These are phyloP conservation scores for Wickerhamomyces bovis DNA, from an alignment of 805 yeast species.

Conservation along the genomic window DNA sequence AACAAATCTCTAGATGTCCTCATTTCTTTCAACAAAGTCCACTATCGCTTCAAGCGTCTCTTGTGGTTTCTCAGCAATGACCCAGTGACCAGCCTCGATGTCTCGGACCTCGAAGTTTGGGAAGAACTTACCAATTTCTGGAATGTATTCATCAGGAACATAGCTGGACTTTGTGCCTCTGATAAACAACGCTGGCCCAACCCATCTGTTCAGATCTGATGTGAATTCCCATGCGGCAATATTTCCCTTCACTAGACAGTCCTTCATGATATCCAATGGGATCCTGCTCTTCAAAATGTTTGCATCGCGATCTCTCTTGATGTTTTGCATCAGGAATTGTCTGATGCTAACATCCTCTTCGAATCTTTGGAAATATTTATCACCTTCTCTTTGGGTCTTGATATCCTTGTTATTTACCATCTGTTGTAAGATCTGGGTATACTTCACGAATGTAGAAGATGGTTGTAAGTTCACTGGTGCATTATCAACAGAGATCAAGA, in stretches of 20 bases:
- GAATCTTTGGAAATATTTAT: constrained; percentile 50
- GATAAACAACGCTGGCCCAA: constrained; percentile 71
- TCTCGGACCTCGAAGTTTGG: constrained; percentile 73
- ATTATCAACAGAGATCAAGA: constrained; percentile 78
- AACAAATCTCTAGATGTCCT: constrained; percentile 19
- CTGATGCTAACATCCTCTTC: constrained; percentile 58
- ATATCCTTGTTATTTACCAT: constrained; percentile 44
- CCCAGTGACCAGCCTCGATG: constrained; percentile 89
- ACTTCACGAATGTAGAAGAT: constrained; percentile 55
- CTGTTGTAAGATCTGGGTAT: constrained; percentile 55
- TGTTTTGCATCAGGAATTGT: constrained; percentile 72
- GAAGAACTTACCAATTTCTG: constrained; percentile 68
- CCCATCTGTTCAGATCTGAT: constrained; percentile 45
- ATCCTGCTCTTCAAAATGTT: constrained; percentile 35
- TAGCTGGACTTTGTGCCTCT: constrained; percentile 74
- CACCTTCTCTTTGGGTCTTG: constrained; percentile 59
- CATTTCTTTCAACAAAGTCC: constrained; percentile 52
- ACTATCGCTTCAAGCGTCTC: constrained; percentile 61
- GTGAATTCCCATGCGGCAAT: constrained; percentile 77
- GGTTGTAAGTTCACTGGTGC: constrained; percentile 72
- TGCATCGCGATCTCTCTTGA: constrained; percentile 37
- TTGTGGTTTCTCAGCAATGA: constrained; percentile 77
- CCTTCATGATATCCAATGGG: constrained; percentile 66
- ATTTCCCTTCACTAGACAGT: constrained; percentile 55
- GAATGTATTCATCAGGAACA: constrained; percentile 76